Base-by-base conservation (phyloP, 1,284 basidiomycete genomes). In the Veloboletus limbatus region DNA sequence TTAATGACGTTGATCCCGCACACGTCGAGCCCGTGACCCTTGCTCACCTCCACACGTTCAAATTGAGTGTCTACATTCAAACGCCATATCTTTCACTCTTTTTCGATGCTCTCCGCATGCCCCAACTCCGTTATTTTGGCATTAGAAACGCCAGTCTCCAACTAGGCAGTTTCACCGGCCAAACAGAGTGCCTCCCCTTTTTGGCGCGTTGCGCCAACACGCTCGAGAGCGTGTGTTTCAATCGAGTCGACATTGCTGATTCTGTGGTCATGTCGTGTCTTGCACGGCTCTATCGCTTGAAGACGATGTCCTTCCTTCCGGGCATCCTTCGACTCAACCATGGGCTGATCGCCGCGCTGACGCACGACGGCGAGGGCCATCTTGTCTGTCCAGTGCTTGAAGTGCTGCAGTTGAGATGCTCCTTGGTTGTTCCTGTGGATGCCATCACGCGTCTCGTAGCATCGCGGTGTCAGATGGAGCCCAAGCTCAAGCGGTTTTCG, bases 301-400 rank as follows among this genome's bases (percentile, higher is more conserved):
- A 47, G 41, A 38, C 30, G 25, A 9, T 68, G 33, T 32, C 45
- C 6, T 54, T 54, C 31, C 40, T 68, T 2, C 63, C 64, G 3
- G 59, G 63, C 2, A 39, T 58, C 16, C 46, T 66, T 3, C 43
- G 61, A 20, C 54, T 68, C 30, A 66, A 67, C 21, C 66, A 66
- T 8, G 55, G 57, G 17, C 55, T 68, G 31, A 30, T 63, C 35
- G 20, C 46, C 9, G 60, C 55, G 17, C 57, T 65, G 6, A 30
- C 52, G 11, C 16, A 41, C 17, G 46, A 43, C 25, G 40, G 10
- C 9, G 43, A 27, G 3, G 20, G 8, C 13, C 16, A 36, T 17
- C 30, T 10, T 7, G 16, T 64, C 5, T 68, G 65, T 45, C 63
- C 64, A 0, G 31, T 33, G 8, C 60, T 64, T 18, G 50, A 64